phyloP scores from a whole-genome alignment of 2,329 filamentous ascomycete species.

The Ophiosphaerella narmari region DNA sequence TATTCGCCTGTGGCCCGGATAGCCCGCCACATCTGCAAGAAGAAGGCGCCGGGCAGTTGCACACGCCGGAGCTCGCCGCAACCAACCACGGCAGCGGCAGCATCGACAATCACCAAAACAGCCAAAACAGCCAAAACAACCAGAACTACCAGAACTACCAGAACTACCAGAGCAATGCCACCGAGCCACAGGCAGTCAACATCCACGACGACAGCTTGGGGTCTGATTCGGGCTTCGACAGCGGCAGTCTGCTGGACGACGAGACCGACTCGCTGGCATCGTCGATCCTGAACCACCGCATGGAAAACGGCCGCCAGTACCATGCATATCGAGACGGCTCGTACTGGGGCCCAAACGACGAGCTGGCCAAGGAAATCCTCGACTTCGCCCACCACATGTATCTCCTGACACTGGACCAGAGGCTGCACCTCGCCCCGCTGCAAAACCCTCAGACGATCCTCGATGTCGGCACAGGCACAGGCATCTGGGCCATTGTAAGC shows the following conservation, averaged over 20 bases:
- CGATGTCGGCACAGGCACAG: constrained; percentile 44
- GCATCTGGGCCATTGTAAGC: constrained; percentile 43
- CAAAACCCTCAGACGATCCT: constrained; percentile 34
- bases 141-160: not conserved
- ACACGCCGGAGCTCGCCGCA: not conserved
- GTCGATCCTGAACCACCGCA: constrained; percentile 42
- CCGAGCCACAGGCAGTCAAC: constrained; percentile 8
- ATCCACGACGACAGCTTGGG: constrained; percentile 13
- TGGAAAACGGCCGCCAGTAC: constrained; percentile 46
- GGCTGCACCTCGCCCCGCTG: constrained; percentile 42
- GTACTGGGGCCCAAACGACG: constrained; percentile 51
- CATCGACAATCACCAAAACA: not conserved
- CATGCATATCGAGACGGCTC: constrained; percentile 44
- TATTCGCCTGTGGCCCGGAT: constrained; percentile 27
- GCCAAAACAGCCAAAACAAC: no score
- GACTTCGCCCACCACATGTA: constrained; percentile 52
- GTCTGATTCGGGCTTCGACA: constrained; percentile 45
- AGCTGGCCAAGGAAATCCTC: constrained; percentile 49
- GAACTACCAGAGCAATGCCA: not conserved
- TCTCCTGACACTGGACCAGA: constrained; percentile 40
- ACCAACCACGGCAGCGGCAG: no score
- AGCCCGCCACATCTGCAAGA: constrained; percentile 26
- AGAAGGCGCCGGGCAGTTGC: constrained; percentile 9
- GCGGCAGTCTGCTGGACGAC: constrained; percentile 40
- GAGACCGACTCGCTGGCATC: constrained; percentile 44